Percentiles rank a stretch among this genome's conserved stretches.
These are phyloP conservation scores for Apiospora marii DNA, from an alignment of 2,329 filamentous ascomycete genomes.

Conservation along the genomic window DNA sequence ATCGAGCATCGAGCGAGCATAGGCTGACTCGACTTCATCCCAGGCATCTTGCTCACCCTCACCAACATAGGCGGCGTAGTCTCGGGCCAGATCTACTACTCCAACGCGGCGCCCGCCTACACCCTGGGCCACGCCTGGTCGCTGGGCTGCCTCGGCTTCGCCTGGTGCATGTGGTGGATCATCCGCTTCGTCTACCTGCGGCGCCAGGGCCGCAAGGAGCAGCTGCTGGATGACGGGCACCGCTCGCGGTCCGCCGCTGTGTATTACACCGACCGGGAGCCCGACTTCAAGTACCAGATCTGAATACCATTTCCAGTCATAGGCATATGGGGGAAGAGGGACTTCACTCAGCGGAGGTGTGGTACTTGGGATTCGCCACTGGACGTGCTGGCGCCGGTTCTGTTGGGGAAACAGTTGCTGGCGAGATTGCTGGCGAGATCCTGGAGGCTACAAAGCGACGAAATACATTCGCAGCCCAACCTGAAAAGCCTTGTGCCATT, in stretches of 20 bases:
- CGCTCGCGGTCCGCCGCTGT: slow-evolving; percentile 55
- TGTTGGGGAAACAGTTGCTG: no score
- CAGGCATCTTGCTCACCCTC: slow-evolving; percentile 33
- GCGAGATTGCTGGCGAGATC: no score
- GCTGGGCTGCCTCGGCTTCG: slow-evolving; percentile 44
- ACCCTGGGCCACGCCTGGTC: slow-evolving; percentile 46
- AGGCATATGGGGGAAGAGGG: background rate
- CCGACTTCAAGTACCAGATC: slow-evolving; percentile 59
- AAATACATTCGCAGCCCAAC: no score
- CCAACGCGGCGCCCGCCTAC: slow-evolving; percentile 34
- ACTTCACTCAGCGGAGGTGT: background rate
- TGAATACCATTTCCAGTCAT: slow-evolving; percentile 13
- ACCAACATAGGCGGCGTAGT: slow-evolving; percentile 39
- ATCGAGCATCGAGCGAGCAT: background rate
- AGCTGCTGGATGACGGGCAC: slow-evolving; percentile 44
- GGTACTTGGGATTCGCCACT: no score
- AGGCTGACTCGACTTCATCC: background rate
- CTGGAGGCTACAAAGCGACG: no score
- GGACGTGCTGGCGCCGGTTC: no score
- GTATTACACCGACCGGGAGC: slow-evolving; percentile 55
- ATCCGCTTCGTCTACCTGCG: slow-evolving; percentile 41
- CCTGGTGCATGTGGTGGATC: slow-evolving; percentile 48
- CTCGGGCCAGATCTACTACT: slow-evolving; percentile 41
- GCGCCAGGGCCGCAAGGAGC: slow-evolving; percentile 43
- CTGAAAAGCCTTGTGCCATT: no score